These are phyloP conservation scores for Gossypium trilobum DNA, from an alignment of 441 rosid species.

Conservation along the genomic window DNA sequence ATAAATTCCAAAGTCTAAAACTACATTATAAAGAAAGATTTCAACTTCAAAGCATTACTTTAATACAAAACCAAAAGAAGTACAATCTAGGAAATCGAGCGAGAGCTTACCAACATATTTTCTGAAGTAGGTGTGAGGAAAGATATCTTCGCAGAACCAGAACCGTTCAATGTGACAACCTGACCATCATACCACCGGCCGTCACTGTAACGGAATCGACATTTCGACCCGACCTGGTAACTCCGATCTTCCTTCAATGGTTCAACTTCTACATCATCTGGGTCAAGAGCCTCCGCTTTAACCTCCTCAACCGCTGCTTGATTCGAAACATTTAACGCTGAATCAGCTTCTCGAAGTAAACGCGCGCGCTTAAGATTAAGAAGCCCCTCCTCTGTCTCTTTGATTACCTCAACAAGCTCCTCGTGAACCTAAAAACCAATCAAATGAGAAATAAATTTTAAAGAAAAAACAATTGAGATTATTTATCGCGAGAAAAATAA, in stretches of 20 bases:
- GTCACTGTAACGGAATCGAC: conserved; percentile 59
- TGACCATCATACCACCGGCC: conserved; percentile 95
- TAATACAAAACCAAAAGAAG: background rate
- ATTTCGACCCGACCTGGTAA: conserved; percentile 53
- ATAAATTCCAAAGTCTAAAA: background rate
- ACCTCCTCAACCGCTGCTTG: conserved; percentile 23
- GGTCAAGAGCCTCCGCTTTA: conserved; percentile 42
- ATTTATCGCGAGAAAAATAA: background rate
- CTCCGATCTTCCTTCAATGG: conserved; percentile 36
- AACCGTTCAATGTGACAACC: conserved; percentile 44
- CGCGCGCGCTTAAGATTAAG: conserved; percentile 70
- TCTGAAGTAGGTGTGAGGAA: conserved; percentile 82
- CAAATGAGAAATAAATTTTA: background rate
- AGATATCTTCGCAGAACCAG: conserved; percentile 53
- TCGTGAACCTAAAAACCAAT: conserved; percentile 47
- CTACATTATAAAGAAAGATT: background rate
- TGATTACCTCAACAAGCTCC: conserved; percentile 59
- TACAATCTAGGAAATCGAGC: background rate
- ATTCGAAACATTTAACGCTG: conserved; percentile 23
- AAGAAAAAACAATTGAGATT: background rate
- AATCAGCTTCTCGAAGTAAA: conserved; percentile 62
- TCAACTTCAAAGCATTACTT: background rate
- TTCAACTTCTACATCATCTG: conserved; percentile 38
- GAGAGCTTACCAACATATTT: conserved; percentile 66
- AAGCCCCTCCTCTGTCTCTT: conserved; percentile 77